phyloP scores from a whole-genome alignment of 305 asterid species.

The Fraxinus angustifolia region DNA sequence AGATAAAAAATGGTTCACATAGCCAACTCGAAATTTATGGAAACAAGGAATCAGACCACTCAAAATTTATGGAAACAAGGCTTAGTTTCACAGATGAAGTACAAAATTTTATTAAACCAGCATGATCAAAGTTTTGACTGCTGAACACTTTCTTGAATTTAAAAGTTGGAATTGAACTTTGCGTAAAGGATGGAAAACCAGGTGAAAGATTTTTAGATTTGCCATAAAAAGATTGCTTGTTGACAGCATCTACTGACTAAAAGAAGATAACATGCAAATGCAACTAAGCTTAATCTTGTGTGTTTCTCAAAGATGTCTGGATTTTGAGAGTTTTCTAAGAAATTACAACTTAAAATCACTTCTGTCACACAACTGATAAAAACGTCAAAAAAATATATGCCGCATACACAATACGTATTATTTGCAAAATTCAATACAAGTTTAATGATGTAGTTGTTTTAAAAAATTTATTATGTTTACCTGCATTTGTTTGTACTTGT shows the following conservation, averaged over 20 bases:
- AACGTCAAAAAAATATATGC: too few relatives aligned
- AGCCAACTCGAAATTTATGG: background rate
- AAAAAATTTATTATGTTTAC: slow-evolving; percentile 24
- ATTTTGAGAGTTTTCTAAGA: background rate
- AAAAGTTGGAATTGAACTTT: background rate
- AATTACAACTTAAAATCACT: background rate
- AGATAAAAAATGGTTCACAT: background rate
- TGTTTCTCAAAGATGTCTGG: background rate
- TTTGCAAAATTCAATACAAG: background rate
- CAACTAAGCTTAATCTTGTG: background rate
- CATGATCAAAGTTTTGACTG: background rate
- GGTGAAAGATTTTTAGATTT: background rate
- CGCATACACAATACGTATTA: background rate
- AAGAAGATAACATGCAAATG: background rate
- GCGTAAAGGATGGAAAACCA: background rate
- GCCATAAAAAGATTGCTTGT: background rate
- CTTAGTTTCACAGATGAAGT: background rate
- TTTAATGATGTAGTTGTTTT: background rate
- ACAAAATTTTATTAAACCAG: background rate
- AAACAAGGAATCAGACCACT: background rate
- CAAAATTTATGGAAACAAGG: background rate
- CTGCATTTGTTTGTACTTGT: slow-evolving; percentile 38
- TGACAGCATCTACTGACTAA: background rate
- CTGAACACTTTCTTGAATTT: background rate
- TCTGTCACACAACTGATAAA: background rate